These are phyloP conservation scores for Oropetium thomaeum DNA, from an alignment of 176 grass and related monocot genomes.

Conservation along the genomic window DNA sequence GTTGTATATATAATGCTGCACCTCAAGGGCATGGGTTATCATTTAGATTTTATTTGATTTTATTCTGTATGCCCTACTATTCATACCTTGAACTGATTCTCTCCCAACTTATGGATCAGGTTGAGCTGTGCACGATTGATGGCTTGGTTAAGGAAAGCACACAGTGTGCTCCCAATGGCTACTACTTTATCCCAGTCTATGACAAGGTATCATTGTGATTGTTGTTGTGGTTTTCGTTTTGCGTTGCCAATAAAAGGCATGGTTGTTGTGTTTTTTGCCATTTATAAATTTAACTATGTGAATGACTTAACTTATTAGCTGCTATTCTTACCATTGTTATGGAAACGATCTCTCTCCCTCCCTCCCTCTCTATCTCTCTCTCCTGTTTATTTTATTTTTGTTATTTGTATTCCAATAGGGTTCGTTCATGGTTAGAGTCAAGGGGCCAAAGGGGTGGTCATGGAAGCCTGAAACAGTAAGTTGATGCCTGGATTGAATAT, in stretches of 20 bases:
- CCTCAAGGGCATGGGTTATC: background rate
- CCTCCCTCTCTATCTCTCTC: background rate
- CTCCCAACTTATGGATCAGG: slow-evolving; percentile 43
- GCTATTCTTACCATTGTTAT: background rate
- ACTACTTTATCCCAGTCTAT: slow-evolving; percentile 96
- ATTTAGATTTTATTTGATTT: background rate
- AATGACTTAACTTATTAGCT: background rate
- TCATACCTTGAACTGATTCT: slow-evolving; percentile 22
- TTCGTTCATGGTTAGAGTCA: slow-evolving; percentile 85
- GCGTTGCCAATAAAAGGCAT: too few relatives aligned
- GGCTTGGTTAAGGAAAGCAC: slow-evolving; percentile 93
- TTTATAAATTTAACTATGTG: background rate
- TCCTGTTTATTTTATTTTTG: slow-evolving; percentile 21
- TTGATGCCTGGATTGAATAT: slow-evolving; percentile 14
- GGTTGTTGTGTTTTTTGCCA: slow-evolving; percentile 17
- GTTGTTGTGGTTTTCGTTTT: slow-evolving; percentile 23
- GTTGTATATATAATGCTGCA: slow-evolving; percentile 10
- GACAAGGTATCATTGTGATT: slow-evolving; percentile 56
- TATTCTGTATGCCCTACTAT: background rate
- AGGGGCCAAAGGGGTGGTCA: slow-evolving; percentile 92
- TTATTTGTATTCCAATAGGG: slow-evolving; percentile 47
- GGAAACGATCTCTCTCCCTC: background rate
- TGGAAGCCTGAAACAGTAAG: slow-evolving; percentile 78
- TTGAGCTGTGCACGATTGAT: slow-evolving; percentile 88
- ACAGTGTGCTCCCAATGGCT: slow-evolving; percentile 95